These are phyloP conservation scores for Leccinum imitatum DNA, from an alignment of 768 basidiomycete genomes.

Conservation along the genomic window DNA sequence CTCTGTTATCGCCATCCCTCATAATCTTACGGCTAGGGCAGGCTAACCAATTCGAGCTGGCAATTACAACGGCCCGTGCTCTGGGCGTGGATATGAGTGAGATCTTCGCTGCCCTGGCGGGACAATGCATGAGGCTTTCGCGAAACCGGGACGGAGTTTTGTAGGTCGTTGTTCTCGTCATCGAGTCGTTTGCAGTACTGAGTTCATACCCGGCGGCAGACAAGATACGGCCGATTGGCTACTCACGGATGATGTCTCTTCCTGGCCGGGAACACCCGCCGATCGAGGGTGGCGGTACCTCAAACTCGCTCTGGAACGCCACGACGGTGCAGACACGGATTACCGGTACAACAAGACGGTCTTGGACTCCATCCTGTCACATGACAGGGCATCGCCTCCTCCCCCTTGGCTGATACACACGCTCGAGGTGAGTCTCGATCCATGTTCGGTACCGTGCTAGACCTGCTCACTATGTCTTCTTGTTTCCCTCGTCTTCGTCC, in stretches of 20 bases:
- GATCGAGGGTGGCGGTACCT: slow-evolving; percentile 90
- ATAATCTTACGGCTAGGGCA: slow-evolving; percentile 81
- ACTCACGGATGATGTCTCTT: slow-evolving; percentile 71
- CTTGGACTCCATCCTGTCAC: slow-evolving; percentile 72
- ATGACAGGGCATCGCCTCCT: slow-evolving; percentile 57
- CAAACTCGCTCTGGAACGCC: slow-evolving; percentile 70
- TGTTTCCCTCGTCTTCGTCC: not conserved
- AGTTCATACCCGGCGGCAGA: slow-evolving; percentile 38
- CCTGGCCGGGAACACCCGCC: slow-evolving; percentile 79
- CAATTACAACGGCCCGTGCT: slow-evolving; percentile 71
- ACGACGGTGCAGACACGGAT: slow-evolving; percentile 72
- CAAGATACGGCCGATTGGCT: slow-evolving; percentile 81
- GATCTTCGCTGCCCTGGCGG: slow-evolving; percentile 73
- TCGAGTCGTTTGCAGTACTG: not conserved
- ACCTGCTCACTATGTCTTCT: slow-evolving; percentile 1
- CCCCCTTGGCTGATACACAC: slow-evolving; percentile 84
- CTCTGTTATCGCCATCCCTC: slow-evolving; percentile 54
- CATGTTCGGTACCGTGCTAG: not conserved
- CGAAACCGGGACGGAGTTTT: slow-evolving; percentile 56
- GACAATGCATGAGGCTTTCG: slow-evolving; percentile 75
- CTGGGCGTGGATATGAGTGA: slow-evolving; percentile 87
- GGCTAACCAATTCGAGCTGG: slow-evolving; percentile 73
- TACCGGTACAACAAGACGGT: slow-evolving; percentile 74
- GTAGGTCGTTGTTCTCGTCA: slow-evolving; percentile 40
- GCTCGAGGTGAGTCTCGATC: slow-evolving; percentile 54